Conservation (phyloP, 225 moss, liverwort and hornwort genomes). For the Climacium dendroides region DNA sequence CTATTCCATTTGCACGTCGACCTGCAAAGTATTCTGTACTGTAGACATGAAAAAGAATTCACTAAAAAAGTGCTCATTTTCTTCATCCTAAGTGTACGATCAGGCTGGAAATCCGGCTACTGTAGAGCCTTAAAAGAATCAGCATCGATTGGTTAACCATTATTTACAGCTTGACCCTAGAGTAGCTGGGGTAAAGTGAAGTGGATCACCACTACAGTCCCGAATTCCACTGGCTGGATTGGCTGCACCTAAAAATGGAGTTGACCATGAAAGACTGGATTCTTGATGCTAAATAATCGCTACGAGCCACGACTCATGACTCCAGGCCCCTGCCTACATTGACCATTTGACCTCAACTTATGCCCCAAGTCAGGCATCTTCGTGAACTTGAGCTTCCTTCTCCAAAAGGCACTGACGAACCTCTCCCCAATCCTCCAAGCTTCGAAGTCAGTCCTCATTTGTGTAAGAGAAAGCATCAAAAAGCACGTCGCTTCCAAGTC, state of each 20-base stretch:
- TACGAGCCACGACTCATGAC: background rate
- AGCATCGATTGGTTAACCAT: background rate
- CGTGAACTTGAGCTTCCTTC: background rate
- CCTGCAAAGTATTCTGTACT: background rate
- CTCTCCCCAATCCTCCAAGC: background rate
- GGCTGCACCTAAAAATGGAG: slow-evolving; percentile 1
- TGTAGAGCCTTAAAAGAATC: background rate
- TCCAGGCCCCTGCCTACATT: background rate
- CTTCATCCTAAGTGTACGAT: background rate
- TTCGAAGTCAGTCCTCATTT: background rate
- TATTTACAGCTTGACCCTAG: background rate
- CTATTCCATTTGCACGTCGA: background rate
- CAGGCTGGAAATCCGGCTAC: background rate
- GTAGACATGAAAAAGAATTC: background rate
- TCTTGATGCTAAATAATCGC: background rate
- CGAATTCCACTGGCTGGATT: background rate
- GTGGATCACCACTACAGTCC: background rate
- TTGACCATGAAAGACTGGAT: slow-evolving; percentile 3
- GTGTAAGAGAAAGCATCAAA: background rate
- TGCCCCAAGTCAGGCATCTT: background rate
- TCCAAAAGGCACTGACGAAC: background rate
- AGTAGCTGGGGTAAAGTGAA: background rate
- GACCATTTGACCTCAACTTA: background rate
- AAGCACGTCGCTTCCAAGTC: background rate
- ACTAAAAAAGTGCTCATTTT: background rate